Base-by-base conservation (phyloP, 2,329 filamentous ascomycete species). In the Blastomyces emzantsi region DNA sequence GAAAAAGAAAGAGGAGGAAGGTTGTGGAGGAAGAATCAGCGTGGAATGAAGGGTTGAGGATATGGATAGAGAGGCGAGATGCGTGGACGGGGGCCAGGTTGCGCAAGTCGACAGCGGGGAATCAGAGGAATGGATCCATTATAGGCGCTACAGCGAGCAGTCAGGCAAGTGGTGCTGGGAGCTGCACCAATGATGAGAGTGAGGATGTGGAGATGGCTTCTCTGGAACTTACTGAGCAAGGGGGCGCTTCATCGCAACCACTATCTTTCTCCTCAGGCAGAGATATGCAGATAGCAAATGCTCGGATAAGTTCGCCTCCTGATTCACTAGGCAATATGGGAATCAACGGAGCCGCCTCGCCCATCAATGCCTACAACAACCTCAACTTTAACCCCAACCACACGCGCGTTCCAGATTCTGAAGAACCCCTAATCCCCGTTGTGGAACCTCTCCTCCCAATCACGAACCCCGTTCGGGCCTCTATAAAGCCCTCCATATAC, bases 41-140 rank as follows among this genome's bases (percentile, higher is more conserved):
- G 39, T 95, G 89, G 87, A 97, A 97, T 70, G 81, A 87, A 47
- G 93, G 93, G 0, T 74, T 97, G 63, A 83, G 86, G n/a, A 89
- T 88, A 73, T 97, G 90, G 76, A 84, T 87, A 64, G 84, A 87
- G 39, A 82, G 90, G 64, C 83, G 92, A 59, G 86, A 96, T 76
- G 87, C 86, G 7, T 97, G 93, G 93, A 93, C 92, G 0, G 88
- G 89, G 41, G 92, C 91, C 41, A 68, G 68, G 63, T 36, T 56
- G 17, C 54, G 13, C 49, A 30, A 19, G 19, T 11, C 54, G 2
- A 11, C 54, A n/a, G 17, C 19, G 1, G 17, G 3, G 1, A 72
- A 11, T 22, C 22, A 22, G 25, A 28, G 33, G 39, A 15, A 28
- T 19, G 45, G 19, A 13, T 3, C 45, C 64, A 66, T 52, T 8